Conservation (phyloP, 257 asterid species). For the Thymus quinquecostatus region DNA sequence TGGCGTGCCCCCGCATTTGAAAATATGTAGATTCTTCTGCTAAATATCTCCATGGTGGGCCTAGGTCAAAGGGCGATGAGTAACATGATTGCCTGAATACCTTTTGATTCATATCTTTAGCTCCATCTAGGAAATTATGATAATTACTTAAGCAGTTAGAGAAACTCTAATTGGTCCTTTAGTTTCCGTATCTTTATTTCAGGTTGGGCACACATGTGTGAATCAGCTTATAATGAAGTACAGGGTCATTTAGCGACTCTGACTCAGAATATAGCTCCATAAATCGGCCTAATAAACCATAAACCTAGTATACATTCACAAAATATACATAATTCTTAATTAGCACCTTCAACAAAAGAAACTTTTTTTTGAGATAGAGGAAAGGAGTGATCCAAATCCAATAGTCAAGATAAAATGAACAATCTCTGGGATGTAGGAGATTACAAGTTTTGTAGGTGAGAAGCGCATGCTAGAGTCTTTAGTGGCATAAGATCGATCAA, state of each 20-base stretch:
- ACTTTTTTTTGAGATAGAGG: conserved; percentile 19
- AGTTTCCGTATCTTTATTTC: not conserved
- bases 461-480: conserved; percentile 83
- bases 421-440: conserved; percentile 28
- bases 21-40: not conserved
- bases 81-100: not conserved
- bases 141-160: conserved; percentile 19
- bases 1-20: conserved; percentile 4
- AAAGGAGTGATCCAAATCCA: not conserved
- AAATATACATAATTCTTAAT: not conserved
- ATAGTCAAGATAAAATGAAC: conserved; percentile 24
- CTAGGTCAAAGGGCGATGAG: not conserved
- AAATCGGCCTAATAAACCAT: conserved; percentile 13
- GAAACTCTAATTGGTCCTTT: conserved; percentile 6
- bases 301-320: conserved; percentile 17
- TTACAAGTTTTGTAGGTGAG: conserved; percentile 92
- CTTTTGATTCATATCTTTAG: not conserved
- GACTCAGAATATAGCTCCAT: not conserved
- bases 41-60: not conserved
- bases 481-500: conserved; percentile 90
- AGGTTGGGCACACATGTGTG: not conserved
- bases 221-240: conserved; percentile 1
- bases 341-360: conserved; percentile 29
- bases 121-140: not conserved
- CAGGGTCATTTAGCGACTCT: conserved; percentile 9